Evolutionary conservation across 106 monocot species (phyloP).

Genomic region (Phalaenopsis equestris): DNA sequence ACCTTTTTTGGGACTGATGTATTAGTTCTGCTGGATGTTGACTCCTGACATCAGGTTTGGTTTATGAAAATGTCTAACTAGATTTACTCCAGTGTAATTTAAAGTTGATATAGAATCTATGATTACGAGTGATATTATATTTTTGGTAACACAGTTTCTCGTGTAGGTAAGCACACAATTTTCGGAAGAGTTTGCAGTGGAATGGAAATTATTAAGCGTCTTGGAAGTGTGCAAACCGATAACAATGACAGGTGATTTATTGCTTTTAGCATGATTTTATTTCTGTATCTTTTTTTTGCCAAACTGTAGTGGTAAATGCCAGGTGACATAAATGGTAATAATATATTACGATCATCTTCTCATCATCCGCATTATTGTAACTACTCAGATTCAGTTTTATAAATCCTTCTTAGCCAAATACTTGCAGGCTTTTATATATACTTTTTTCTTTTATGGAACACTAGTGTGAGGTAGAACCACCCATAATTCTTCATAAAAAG

Average conservation of each 20-base stretch:
- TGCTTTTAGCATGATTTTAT: background rate
- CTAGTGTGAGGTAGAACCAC: too few species aligned
- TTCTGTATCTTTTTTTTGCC: background rate
- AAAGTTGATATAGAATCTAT: background rate
- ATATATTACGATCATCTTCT: background rate
- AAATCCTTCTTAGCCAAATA: background rate
- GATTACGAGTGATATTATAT: background rate
- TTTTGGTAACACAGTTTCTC: background rate
- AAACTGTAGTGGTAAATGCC: background rate
- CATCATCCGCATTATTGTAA: background rate
- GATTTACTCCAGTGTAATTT: background rate
- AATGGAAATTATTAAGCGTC: slow-evolving; percentile 81
- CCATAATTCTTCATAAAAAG: too few species aligned
- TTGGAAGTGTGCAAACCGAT: slow-evolving; percentile 94
- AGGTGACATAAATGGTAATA: background rate
- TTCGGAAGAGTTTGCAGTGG: slow-evolving; percentile 81
- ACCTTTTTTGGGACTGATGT: background rate
- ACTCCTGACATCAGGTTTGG: background rate
- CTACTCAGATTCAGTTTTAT: background rate
- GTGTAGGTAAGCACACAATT: slow-evolving; percentile 79
- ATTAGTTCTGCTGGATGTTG: background rate
- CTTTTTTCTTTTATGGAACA: too few species aligned
- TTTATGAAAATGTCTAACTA: background rate
- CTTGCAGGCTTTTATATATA: too few species aligned
- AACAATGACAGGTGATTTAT: slow-evolving; percentile 61